Evolutionary conservation across 257 asterid genomes (phyloP).

Genomic region (Salvia splendens): DNA sequence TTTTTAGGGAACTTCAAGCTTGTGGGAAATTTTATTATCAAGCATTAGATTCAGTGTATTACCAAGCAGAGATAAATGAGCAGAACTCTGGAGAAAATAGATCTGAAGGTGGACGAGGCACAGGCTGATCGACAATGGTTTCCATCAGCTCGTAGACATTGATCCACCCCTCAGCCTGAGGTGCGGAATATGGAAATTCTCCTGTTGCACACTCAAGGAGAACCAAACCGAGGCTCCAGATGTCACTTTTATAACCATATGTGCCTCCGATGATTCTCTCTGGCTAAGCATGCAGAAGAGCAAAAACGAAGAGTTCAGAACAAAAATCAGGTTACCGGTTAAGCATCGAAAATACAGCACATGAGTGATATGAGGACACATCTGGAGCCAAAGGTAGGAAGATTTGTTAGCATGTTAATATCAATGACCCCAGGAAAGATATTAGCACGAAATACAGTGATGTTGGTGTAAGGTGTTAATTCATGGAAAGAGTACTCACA

Average conservation of each 20-base stretch:
- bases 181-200: conserved; percentile 79
- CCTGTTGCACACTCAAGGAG: conserved; percentile 90
- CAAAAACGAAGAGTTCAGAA: conserved; percentile 9
- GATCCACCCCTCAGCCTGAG: conserved; percentile 86
- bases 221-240: conserved; percentile 97
- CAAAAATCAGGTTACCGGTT: not conserved
- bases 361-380: not conserved
- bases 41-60: conserved; percentile 26
- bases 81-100: conserved; percentile 83
- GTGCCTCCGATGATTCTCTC: conserved; percentile 82
- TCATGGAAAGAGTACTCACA: conserved; percentile 56
- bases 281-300: conserved; percentile 53
- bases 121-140: conserved; percentile 79
- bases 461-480: not conserved
- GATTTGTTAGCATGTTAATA: conserved; percentile 4
- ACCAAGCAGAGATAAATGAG: conserved; percentile 92
- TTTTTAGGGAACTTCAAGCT: not conserved
- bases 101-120: conserved; percentile 81
- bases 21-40: conserved; percentile 1
- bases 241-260: conserved; percentile 86
- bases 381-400: conserved; percentile 13
- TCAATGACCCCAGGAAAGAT: conserved; percentile 17
- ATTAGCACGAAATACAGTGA: conserved; percentile 3
- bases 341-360: conserved; percentile 13
- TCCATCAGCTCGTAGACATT: conserved; percentile 91